Evolutionary conservation across 139 green algal genomes (phyloP).

Genomic region (Chlorella sp.): DNA sequence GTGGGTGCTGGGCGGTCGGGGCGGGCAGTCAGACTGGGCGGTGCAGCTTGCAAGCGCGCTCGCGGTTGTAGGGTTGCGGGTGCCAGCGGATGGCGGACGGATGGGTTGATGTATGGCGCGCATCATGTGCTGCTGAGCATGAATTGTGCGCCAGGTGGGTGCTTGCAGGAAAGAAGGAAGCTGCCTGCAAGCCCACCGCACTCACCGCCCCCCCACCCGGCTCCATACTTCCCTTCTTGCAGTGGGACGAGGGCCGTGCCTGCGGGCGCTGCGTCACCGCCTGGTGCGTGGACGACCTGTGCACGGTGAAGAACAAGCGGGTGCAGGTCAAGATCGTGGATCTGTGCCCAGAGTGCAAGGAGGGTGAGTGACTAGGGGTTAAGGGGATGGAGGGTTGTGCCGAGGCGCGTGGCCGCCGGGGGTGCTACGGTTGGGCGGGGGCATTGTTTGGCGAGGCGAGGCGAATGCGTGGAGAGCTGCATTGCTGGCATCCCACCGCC

Average conservation of each 20-base stretch:
- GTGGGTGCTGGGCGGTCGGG: background rate
- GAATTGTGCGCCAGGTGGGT: no score
- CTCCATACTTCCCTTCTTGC: background rate
- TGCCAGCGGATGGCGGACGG: no score
- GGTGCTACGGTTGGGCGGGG: no score
- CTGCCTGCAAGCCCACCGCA: background rate
- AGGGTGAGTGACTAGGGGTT: background rate
- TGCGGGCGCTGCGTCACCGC: constrained; percentile 26
- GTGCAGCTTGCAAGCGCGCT: background rate
- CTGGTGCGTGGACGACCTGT: constrained; percentile 29
- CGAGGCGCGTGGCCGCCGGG: background rate
- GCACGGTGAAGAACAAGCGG: background rate
- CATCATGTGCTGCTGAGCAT: no score
- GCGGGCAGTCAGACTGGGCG: background rate
- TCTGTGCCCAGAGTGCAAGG: constrained; percentile 28
- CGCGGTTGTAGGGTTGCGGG: no score
- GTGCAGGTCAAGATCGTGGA: constrained; percentile 17
- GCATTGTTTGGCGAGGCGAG: no score
- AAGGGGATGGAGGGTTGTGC: background rate
- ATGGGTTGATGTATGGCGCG: no score
- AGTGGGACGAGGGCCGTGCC: constrained; percentile 22
- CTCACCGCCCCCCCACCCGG: background rate
- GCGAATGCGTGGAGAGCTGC: no score
- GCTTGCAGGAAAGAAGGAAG: no score
- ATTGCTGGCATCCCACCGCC: background rate